Evolutionary conservation across 1,139 yeast species (phyloP), one percentile per base, ranked within the genome.

Genomic region (Nakaseomyces bracarensis): DNA sequence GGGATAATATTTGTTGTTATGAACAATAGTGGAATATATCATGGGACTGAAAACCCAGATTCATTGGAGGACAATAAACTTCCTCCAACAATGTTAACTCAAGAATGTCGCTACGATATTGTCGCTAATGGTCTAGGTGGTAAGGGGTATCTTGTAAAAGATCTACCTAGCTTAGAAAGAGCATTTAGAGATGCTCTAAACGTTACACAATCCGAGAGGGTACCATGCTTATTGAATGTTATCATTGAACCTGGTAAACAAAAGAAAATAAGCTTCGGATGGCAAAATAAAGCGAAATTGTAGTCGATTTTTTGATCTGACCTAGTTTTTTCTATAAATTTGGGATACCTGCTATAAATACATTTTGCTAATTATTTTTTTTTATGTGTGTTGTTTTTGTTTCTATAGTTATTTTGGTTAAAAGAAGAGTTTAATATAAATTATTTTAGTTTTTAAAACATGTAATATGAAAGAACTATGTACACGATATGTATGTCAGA

Each of bases 1-100:
- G 79, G 79, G 2, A 58, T 77, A 49, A 59, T 78, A 9, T 63
- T 79, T n/a, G 65, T 74, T 21, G 75, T 79, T 18, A 76, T 79
- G 79, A 79, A 79, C 60, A 79, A 79, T 55, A 72, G 79, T 30
- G 85, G 85, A 1, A 75, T 79, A 1, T 79, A 79, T 54, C 81
- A 77, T 47, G 85, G 85, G 1, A 66, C 69, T 5, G 69, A 65
- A 33, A 47, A 56, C 11, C 1, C 59, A 57, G 2, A 58, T 61
- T 9, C 48, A 49, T 3, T 45, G 49, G 28, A 40, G 2, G 54
- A 53, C 0, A 47, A 52, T 8, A 63, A 62, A 1, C 54, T 72
- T 22, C 81, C 81, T 0, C 66, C 82, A 0, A 79, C 83, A 1
- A 79, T 81, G 1, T 59, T 79, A 29, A 68, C 76, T 27, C 64